phyloP scores from a whole-genome alignment of 2,329 filamentous ascomycete species.

The Zopfia rhizophila region DNA sequence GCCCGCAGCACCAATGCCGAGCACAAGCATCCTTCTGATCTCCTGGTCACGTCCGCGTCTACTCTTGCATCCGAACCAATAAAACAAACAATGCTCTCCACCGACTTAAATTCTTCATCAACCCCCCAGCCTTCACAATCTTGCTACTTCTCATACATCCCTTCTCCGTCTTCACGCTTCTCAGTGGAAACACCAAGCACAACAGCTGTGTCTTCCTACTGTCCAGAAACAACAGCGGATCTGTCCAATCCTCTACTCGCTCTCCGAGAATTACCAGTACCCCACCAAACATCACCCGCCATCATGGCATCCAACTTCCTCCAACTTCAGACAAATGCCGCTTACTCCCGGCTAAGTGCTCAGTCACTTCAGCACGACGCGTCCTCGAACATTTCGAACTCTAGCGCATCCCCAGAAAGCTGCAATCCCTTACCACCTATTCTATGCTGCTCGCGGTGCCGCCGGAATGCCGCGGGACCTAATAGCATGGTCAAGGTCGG shows the following conservation, averaged over 20 bases:
- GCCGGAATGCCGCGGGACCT: slow-evolving; percentile 36
- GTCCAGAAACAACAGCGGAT: slow-evolving; percentile 37
- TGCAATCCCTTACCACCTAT: slow-evolving; percentile 27
- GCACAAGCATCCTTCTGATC: slow-evolving; percentile 1
- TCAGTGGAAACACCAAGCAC: slow-evolving; percentile 44
- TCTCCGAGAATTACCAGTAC: slow-evolving; percentile 27
- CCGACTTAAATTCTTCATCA: slow-evolving; percentile 21
- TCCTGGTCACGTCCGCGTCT: slow-evolving; percentile 4
- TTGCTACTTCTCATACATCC: slow-evolving; percentile 49
- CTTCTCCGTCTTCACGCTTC: slow-evolving; percentile 37
- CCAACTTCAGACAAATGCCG: slow-evolving; percentile 51
- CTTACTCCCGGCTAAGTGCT: slow-evolving; percentile 41
- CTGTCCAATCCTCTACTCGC: slow-evolving; percentile 50
- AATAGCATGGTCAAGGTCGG: slow-evolving; percentile 49
- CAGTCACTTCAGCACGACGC: slow-evolving; percentile 37
- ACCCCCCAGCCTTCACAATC: slow-evolving; percentile 17
- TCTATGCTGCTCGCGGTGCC: slow-evolving; percentile 48
- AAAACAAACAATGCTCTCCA: slow-evolving; percentile 24
- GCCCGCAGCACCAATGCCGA: slow-evolving; percentile 11
- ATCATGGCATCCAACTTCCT: slow-evolving; percentile 47
- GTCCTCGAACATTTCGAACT: slow-evolving; percentile 21
- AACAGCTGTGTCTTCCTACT: slow-evolving; percentile 36
- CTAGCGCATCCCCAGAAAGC: slow-evolving; percentile 19
- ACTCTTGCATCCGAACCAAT: slow-evolving; percentile 14
- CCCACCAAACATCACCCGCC: slow-evolving; percentile 27